Percentiles rank a stretch among this genome's conserved stretches.
Conservation (phyloP, 1,284 basidiomycete species). For the Tremellales sp. region DNA sequence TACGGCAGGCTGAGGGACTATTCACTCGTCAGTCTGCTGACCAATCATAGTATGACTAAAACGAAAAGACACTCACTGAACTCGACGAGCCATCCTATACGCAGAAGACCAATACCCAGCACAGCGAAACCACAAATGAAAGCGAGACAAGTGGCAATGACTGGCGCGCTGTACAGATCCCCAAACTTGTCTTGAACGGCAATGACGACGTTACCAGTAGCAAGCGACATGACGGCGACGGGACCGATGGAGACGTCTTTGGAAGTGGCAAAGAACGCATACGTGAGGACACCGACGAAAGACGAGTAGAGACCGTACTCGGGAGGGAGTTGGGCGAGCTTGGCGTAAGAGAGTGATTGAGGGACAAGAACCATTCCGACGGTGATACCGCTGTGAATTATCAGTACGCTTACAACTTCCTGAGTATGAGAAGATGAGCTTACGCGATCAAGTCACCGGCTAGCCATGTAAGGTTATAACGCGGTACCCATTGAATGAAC, state of each 20-base stretch:
- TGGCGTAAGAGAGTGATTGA: constrained; percentile 59
- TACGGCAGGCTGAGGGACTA: constrained; percentile 65
- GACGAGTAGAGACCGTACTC: constrained; percentile 95
- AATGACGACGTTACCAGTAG: constrained; percentile 71
- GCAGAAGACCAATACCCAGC: constrained; percentile 84
- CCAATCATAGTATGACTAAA: neutral
- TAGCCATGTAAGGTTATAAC: constrained; percentile 61
- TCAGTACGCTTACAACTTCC: constrained; percentile 4
- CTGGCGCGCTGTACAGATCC: constrained; percentile 58
- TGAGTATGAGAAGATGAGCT: constrained; percentile 15
- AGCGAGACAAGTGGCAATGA: constrained; percentile 81
- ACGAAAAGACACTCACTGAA: constrained; percentile 66
- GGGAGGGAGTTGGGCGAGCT: constrained; percentile 77
- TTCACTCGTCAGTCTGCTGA: neutral
- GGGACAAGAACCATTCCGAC: constrained; percentile 89
- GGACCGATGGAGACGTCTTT: constrained; percentile 96
- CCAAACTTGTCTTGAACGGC: constrained; percentile 54
- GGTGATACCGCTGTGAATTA: constrained; percentile 60
- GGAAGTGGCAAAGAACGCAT: constrained; percentile 63
- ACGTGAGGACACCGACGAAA: constrained; percentile 66
- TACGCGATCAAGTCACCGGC: constrained; percentile 71
- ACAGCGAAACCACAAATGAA: constrained; percentile 90
- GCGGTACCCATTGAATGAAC: constrained; percentile 72
- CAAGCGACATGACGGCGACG: constrained; percentile 95
- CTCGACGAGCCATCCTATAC: constrained; percentile 92